Conservation (phyloP, 1,284 basidiomycete species). For the Phellinidium pouzarii region DNA sequence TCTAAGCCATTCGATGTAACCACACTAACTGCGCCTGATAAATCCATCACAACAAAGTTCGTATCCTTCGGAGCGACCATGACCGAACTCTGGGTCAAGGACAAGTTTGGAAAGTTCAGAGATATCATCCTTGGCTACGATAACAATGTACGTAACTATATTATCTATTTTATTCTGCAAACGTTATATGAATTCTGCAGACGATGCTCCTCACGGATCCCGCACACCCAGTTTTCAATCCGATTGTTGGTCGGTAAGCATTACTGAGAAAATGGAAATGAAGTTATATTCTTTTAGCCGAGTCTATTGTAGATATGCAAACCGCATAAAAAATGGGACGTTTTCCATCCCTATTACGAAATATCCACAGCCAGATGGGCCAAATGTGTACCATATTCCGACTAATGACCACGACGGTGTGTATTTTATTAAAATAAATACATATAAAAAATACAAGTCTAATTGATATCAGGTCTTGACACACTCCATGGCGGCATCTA, state of each 20-base stretch:
- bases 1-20: conserved; percentile 14
- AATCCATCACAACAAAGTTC: conserved; percentile 21
- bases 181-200: not conserved
- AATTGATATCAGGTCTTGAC: conserved; percentile 27
- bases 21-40: conserved; percentile 21
- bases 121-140: conserved; percentile 18
- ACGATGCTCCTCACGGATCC: conserved; percentile 4
- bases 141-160: conserved; percentile 5
- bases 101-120: conserved; percentile 15
- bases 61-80: conserved; percentile 19
- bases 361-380: conserved; percentile 37
- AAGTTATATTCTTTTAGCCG: not conserved
- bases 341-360: conserved; percentile 52
- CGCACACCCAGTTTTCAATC: conserved; percentile 12
- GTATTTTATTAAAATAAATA: not conserved
- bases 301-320: conserved; percentile 19
- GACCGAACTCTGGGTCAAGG: conserved; percentile 21
- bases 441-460: not conserved
- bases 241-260: conserved; percentile 13
- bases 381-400: conserved; percentile 44
- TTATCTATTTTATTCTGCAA: not conserved
- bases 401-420: conserved; percentile 33
- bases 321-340: conserved; percentile 31
- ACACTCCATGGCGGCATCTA: conserved; percentile 48
- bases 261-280: not conserved